Conservation (phyloP, 257 asterid species). For the Linaria vulgaris region DNA sequence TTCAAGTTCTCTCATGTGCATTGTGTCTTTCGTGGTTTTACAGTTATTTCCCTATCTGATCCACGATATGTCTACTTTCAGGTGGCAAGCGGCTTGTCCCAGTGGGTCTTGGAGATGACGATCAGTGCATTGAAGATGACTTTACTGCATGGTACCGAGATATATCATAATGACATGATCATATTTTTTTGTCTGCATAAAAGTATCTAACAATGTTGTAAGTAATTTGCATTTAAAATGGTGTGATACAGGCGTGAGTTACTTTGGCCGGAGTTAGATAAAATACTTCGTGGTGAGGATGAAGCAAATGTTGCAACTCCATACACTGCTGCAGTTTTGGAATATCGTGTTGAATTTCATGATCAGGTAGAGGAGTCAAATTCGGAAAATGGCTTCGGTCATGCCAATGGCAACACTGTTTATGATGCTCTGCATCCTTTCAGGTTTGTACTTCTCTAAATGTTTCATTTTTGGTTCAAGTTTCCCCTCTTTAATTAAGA, state of each 20-base stretch:
- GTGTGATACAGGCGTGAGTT: conserved; percentile 68
- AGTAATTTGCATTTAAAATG: conserved; percentile 9
- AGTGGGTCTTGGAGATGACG: conserved; percentile 98
- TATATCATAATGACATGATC: neutral
- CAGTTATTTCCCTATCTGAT: conserved; percentile 20
- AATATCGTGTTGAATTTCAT: conserved; percentile 78
- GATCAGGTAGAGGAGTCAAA: conserved; percentile 42
- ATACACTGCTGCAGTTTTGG: conserved; percentile 88
- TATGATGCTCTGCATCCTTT: conserved; percentile 94
- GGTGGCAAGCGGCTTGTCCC: conserved; percentile 79
- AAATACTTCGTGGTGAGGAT: conserved; percentile 59
- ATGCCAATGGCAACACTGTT: conserved; percentile 55
- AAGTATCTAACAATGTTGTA: neutral
- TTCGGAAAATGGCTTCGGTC: conserved; percentile 48
- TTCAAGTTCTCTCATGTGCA: too few relatives aligned
- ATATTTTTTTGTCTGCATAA: neutral
- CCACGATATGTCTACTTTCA: conserved; percentile 31
- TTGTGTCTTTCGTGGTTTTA: conserved; percentile 18
- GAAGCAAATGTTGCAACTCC: conserved; percentile 75
- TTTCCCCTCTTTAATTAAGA: conserved; percentile 1
- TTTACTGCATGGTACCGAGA: conserved; percentile 73
- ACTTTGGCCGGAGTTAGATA: conserved; percentile 95
- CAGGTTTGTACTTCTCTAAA: conserved; percentile 40
- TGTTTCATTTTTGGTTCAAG: neutral
- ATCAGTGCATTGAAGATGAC: conserved; percentile 99